phyloP scores from a whole-genome alignment of 345 rosid genomes.

The Passiflora organensis region DNA sequence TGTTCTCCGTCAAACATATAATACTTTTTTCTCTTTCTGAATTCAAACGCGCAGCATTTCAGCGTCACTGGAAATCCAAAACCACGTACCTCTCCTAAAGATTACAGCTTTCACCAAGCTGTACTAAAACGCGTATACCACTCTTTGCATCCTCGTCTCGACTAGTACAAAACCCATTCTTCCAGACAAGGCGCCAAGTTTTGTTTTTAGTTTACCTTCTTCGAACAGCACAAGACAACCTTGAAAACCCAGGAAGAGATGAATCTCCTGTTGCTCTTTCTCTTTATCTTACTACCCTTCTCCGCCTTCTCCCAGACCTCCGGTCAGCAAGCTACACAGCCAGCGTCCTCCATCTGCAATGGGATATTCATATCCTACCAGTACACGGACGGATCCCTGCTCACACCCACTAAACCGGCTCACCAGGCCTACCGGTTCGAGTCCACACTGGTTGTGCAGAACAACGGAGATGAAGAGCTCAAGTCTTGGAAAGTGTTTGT shows the following conservation, averaged over 20 bases:
- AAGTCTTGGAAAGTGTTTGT: constrained; percentile 76
- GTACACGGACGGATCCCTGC: constrained; percentile 42
- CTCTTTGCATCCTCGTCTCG: not conserved
- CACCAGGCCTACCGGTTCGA: constrained; percentile 85
- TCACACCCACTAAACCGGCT: constrained; percentile 50
- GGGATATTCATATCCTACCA: constrained; percentile 67
- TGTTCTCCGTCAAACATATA: too few species aligned
- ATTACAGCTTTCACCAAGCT: constrained; percentile 15
- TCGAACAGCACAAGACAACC: too few species aligned
- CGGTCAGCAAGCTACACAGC: constrained; percentile 33
- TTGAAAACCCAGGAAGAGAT: constrained; percentile 3
- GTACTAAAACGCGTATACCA: constrained; percentile 1
- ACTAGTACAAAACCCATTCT: not conserved
- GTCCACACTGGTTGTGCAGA: constrained; percentile 63
- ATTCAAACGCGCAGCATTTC: not conserved
- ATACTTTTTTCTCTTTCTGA: not conserved
- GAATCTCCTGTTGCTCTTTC: constrained; percentile 5
- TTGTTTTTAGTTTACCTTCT: too few species aligned
- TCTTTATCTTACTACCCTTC: constrained; percentile 21
- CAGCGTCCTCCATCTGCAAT: constrained; percentile 52
- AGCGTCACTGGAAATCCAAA: too few species aligned
- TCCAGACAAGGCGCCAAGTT: too few species aligned
- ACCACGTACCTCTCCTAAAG: too few species aligned
- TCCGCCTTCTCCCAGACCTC: constrained; percentile 37
- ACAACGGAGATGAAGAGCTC: constrained; percentile 63